These are phyloP conservation scores for Pichia sp. DNA, from an alignment of 1,139 yeast species.

Conservation along the genomic window DNA sequence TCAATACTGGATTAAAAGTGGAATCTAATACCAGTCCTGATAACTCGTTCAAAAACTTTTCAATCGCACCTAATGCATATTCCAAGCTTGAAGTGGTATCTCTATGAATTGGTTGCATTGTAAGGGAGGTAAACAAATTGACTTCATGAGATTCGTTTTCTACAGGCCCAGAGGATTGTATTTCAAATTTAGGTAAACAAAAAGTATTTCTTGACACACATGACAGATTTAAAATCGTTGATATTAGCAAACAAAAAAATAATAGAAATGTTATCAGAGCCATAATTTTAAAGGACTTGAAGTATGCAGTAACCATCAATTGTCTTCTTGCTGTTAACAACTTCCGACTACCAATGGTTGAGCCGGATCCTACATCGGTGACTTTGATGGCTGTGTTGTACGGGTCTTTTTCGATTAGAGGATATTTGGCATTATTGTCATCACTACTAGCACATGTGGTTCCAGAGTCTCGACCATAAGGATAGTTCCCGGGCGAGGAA, in stretches of 20 bases:
- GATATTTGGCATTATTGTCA: neutral
- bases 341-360: neutral
- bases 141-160: neutral
- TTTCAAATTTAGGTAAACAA: slow-evolving; percentile 46
- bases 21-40: slow-evolving; percentile 11
- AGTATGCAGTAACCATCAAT: slow-evolving; percentile 18
- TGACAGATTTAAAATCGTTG: slow-evolving; percentile 20
- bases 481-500: neutral
- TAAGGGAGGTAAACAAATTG: neutral
- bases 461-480: neutral
- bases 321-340: slow-evolving; percentile 10
- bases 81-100: neutral
- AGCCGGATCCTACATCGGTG: slow-evolving; percentile 5
- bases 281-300: slow-evolving; percentile 21
- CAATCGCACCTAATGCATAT: neutral
- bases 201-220: slow-evolving; percentile 27
- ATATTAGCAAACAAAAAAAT: slow-evolving; percentile 25
- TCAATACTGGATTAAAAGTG: slow-evolving; percentile 20
- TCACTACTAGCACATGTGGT: neutral
- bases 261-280: slow-evolving; percentile 21
- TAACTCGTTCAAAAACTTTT: slow-evolving; percentile 7
- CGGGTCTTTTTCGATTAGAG: neutral
- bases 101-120: slow-evolving; percentile 2
- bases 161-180: slow-evolving; percentile 27
- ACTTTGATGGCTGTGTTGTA: neutral